Evolutionary conservation across 2,329 filamentous ascomycete species (phyloP).

Genomic region (Penicillium palitans): DNA sequence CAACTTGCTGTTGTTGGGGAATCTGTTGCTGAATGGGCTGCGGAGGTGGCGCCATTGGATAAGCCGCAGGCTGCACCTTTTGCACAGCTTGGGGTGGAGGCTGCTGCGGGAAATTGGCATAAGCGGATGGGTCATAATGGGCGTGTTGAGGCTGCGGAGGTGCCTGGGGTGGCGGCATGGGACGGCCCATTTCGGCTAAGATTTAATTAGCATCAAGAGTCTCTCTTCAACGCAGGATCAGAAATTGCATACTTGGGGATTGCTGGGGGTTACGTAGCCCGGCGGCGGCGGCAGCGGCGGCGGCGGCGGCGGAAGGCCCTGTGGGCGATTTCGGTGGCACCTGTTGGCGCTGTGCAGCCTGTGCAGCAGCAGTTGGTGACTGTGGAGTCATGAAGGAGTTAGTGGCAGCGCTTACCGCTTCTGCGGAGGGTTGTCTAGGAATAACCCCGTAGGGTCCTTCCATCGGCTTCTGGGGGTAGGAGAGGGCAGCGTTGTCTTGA

Average conservation of each 20-base stretch:
- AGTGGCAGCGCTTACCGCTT: constrained; percentile 46
- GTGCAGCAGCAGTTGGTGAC: constrained; percentile 40
- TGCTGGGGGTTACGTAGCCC: constrained; percentile 49
- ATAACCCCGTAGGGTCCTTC: constrained; percentile 40
- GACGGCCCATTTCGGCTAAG: constrained; percentile 41
- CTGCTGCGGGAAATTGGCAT: constrained; percentile 40
- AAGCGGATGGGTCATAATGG: constrained; percentile 46
- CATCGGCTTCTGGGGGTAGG: constrained; percentile 38
- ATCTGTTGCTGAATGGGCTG: constrained; percentile 25
- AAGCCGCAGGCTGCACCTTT: constrained; percentile 26
- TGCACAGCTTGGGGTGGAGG: constrained; percentile 31
- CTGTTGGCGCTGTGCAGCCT: constrained; percentile 44
- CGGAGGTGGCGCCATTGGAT: constrained; percentile 31
- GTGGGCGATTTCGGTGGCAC: constrained; percentile 49
- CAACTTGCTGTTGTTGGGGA: constrained; percentile 26
- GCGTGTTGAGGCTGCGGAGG: constrained; percentile 49
- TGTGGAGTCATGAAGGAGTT: constrained; percentile 48
- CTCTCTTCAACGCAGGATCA: background rate
- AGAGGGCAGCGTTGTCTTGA: constrained; percentile 40
- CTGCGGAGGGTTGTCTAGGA: constrained; percentile 40
- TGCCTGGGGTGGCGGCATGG: constrained; percentile 33
- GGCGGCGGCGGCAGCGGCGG: constrained; percentile 51
- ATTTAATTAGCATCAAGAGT: constrained; percentile 29
- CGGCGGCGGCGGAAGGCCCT: constrained; percentile 50
- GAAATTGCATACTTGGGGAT: constrained; percentile 36